A percentile compares a stretch with the other conserved stretches of the same genome.
Evolutionary conservation across 805 yeast species (phyloP).

Genomic region (Candida xiaguanensis): DNA sequence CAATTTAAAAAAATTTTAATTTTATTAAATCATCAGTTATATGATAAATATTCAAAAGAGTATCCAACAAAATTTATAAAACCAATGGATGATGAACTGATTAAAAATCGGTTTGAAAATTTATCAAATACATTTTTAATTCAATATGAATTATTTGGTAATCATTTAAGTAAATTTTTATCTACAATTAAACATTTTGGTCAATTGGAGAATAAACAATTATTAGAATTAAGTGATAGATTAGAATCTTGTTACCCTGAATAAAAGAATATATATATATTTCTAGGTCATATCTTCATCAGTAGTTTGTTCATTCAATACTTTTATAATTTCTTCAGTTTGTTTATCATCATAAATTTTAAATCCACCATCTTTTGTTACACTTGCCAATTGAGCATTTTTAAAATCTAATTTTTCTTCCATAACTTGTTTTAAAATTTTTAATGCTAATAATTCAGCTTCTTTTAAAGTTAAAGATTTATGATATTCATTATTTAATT

Average conservation of each 20-base stretch:
- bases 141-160: constrained; percentile 43
- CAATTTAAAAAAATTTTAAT: constrained; percentile 55
- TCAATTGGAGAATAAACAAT: constrained; percentile 46
- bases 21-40: constrained; percentile 45
- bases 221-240: constrained; percentile 40
- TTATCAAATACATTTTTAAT: constrained; percentile 39
- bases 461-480: constrained; percentile 85
- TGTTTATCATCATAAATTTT: constrained; percentile 78
- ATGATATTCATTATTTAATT: constrained; percentile 94
- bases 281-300: constrained; percentile 27
- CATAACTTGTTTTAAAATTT: constrained; percentile 95
- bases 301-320: constrained; percentile 65
- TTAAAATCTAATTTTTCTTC: constrained; percentile 95
- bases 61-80: constrained; percentile 38
- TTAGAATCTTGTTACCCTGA: constrained; percentile 37
- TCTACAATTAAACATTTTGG: constrained; percentile 46
- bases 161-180: constrained; percentile 43
- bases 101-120: constrained; percentile 36
- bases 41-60: constrained; percentile 28
- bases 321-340: constrained; percentile 76
- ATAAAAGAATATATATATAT: constrained; percentile 5
- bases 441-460: constrained; percentile 85
- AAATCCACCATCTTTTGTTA: constrained; percentile 83
- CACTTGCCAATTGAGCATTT: constrained; percentile 92
- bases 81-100: constrained; percentile 36